Conservation (phyloP, 2,329 filamentous ascomycete species). For the Pseudogymnoascus sp. region DNA sequence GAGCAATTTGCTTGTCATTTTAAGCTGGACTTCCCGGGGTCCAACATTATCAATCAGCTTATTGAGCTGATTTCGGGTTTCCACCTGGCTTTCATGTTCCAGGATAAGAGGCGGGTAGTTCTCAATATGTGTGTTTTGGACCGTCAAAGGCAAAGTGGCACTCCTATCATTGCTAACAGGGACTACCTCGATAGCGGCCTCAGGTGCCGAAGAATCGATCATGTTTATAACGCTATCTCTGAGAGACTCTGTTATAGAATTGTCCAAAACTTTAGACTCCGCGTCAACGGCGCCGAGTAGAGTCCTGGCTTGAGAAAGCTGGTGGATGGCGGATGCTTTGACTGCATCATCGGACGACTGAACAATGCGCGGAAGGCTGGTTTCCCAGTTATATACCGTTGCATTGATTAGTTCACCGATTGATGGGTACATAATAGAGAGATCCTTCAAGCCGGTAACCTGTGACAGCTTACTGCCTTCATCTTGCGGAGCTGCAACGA, state of each 20-base stretch:
- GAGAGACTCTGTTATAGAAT: conserved; percentile 58
- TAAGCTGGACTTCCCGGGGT: conserved; percentile 48
- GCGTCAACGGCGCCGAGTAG: conserved; percentile 55
- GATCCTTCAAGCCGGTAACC: conserved; percentile 45
- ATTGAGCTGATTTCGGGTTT: conserved; percentile 48
- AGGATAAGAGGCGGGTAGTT: conserved; percentile 55
- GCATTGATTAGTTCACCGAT: conserved; percentile 58
- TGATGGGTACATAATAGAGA: conserved; percentile 53
- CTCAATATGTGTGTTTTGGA: conserved; percentile 15
- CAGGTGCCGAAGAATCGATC: conserved; percentile 18
- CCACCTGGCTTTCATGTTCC: conserved; percentile 54
- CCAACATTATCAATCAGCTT: conserved; percentile 49
- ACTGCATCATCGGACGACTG: conserved; percentile 72
- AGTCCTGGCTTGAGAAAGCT: conserved; percentile 65
- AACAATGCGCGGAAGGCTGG: conserved; percentile 72
- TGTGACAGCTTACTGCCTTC: conserved; percentile 29
- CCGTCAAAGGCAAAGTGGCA: conserved; percentile 24
- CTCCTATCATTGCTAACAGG: conserved; percentile 14
- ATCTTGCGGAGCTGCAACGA: conserved; percentile 48
- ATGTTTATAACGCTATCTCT: conserved; percentile 58
- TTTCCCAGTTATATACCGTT: conserved; percentile 72
- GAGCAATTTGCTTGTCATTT: conserved; percentile 56
- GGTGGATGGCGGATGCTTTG: conserved; percentile 63
- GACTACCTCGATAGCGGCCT: conserved; percentile 21
- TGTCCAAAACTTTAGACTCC: conserved; percentile 57